Percentiles rank a stretch among this genome's conserved stretches.
These are phyloP conservation scores for Selaginella tamariscina DNA, from an alignment of 75 land plant species.

Conservation along the genomic window DNA sequence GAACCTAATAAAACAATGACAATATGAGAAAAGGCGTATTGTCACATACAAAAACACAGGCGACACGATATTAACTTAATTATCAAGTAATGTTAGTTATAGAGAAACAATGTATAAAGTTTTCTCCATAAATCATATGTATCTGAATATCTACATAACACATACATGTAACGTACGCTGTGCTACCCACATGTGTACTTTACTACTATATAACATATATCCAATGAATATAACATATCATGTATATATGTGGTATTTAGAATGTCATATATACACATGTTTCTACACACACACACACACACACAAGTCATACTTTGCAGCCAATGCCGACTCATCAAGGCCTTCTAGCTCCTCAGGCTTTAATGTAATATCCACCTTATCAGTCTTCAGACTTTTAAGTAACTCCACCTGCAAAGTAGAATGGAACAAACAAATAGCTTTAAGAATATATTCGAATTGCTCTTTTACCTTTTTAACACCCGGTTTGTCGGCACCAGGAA, in stretches of 20 bases:
- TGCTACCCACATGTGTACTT: too few species aligned
- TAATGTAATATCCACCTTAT: conserved; percentile 91
- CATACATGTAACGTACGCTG: too few species aligned
- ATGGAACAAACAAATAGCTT: conserved; percentile 3
- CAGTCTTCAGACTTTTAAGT: conserved; percentile 77
- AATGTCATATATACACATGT: too few species aligned
- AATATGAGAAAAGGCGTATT: neutral
- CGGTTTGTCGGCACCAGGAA: conserved; percentile 12
- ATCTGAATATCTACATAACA: too few species aligned
- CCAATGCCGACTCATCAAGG: conserved; percentile 68
- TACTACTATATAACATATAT: neutral
- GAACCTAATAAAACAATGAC: conserved; percentile 35
- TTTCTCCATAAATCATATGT: too few species aligned
- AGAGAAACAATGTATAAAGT: too few species aligned
- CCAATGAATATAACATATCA: neutral
- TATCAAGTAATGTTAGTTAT: too few species aligned
- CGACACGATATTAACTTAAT: too few species aligned
- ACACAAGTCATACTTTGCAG: conserved; percentile 64
- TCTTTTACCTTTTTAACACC: conserved; percentile 12
- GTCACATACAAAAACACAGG: neutral
- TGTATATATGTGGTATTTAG: too few species aligned
- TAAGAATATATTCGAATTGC: neutral
- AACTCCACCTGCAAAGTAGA: conserved; percentile 56
- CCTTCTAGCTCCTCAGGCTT: conserved; percentile 86
- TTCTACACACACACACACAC: too few species aligned